Evolutionary conservation across 768 basidiomycete genomes (phyloP), one percentile per base, ranked within the genome.

Genomic region (Termitomyces sp.): DNA sequence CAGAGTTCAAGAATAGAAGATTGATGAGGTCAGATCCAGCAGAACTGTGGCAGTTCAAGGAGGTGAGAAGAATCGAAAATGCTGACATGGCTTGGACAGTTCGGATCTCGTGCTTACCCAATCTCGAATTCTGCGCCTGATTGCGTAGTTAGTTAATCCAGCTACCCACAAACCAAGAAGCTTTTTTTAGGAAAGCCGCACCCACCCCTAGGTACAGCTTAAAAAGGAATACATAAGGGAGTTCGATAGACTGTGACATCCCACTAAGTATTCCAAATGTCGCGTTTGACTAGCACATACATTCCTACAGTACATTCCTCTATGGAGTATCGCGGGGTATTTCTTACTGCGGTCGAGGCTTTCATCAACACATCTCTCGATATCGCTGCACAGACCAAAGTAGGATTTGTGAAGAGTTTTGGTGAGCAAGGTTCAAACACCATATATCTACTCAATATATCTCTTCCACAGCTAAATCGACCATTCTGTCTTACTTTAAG

Each of bases 241-340:
- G 48, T 24, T 36, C 3, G 22, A 24, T 34, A 20, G 26, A 7
- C 26, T 41, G 10, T 13, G 9, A 41, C 6, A 6, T n/a, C n/a
- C n/a, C n/a, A n/a, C n/a, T n/a, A n/a, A n/a, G 8, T 39, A n/a
- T 44, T 36, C 7, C 13, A n/a, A 39, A 58, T 58, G 57, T 58
- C 57, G 18, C 43, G 50, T 42, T 20, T 36, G 2, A 58, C 57
- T 7, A 58, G 57, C 44, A 18, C 57, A 14, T 58, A 58, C 20
- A 58, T 58, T 8, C 36, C 39, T 9, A 58, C 57, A 4, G 42
- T n/a, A 12, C 43, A 58, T n/a, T 58, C 57, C 18, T 52, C 57
- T 9, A 16, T 9, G 14, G 57, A 50, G 18, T 22, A 53, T 20
- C 57, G 50, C 2, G 43, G 50, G 5, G 9, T 34, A 2, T 26